Evolutionary conservation across 163 green algal species (phyloP).

Genomic region (Botryococcus braunii): DNA sequence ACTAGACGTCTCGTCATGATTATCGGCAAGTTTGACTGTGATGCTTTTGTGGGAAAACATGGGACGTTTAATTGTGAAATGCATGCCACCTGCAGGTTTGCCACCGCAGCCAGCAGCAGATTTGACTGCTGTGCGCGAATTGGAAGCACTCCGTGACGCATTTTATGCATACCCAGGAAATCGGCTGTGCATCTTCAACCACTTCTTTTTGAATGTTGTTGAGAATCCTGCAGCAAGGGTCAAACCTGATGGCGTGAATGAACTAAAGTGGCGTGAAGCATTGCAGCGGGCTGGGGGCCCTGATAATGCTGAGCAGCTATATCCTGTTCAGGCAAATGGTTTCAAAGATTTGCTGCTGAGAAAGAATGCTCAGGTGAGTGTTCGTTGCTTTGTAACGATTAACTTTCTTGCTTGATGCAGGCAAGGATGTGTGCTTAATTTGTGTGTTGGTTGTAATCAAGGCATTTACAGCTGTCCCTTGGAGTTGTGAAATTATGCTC

Average conservation of each 20-base stretch:
- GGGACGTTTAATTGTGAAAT: too few species aligned
- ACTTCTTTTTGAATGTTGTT: conserved; percentile 64
- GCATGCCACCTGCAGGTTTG: conserved; percentile 9
- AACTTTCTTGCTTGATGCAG: background rate
- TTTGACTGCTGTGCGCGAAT: conserved; percentile 22
- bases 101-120: conserved; percentile 21
- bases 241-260: conserved; percentile 48
- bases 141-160: conserved; percentile 32
- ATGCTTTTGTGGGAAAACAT: too few species aligned
- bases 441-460: background rate
- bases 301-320: conserved; percentile 55
- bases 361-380: conserved; percentile 25
- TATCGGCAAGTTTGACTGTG: too few species aligned
- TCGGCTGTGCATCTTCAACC: conserved; percentile 21
- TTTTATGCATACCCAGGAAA: conserved; percentile 10
- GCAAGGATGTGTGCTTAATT: background rate
- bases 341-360: conserved; percentile 57
- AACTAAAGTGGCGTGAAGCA: conserved; percentile 63
- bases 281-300: conserved; percentile 40
- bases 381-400: background rate
- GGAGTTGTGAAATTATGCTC: background rate
- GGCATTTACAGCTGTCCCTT: background rate
- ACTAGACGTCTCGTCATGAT: too few species aligned
- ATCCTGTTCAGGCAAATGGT: conserved; percentile 52
- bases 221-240: conserved; percentile 49